A percentile compares a stretch with the other conserved stretches of the same genome.
Evolutionary conservation across 495 filamentous ascomycete genomes (phyloP).

Genomic region (Penicillium mononematosum): DNA sequence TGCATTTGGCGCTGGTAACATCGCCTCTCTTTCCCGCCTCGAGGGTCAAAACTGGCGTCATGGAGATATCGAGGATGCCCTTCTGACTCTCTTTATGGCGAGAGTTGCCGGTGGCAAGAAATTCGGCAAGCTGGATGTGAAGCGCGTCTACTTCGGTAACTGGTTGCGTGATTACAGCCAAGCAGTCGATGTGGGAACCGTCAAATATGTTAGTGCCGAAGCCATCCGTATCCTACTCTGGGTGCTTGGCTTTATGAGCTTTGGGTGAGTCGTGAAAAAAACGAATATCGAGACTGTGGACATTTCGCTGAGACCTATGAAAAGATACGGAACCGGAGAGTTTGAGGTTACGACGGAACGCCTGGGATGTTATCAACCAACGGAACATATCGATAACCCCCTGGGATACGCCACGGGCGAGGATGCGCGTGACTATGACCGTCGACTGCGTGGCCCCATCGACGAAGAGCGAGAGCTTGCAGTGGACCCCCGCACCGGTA

Average conservation of each 20-base stretch:
- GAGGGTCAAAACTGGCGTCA: slow-evolving; percentile 91
- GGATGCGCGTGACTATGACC: slow-evolving; percentile 80
- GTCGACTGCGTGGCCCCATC: slow-evolving; percentile 73
- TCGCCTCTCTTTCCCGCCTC: slow-evolving; percentile 70
- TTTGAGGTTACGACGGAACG: slow-evolving; percentile 89
- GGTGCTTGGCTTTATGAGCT: slow-evolving; percentile 61
- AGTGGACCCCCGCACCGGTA: slow-evolving; percentile 66
- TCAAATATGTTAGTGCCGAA: slow-evolving; percentile 84
- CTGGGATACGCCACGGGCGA: slow-evolving; percentile 75
- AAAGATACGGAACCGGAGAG: slow-evolving; percentile 78
- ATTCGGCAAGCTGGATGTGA: slow-evolving; percentile 83
- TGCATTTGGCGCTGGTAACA: slow-evolving; percentile 89
- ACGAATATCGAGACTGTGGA: not conserved
- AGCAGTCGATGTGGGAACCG: slow-evolving; percentile 74
- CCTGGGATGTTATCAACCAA: slow-evolving; percentile 83
- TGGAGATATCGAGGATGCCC: slow-evolving; percentile 84
- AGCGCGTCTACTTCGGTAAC: slow-evolving; percentile 85
- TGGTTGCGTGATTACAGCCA: slow-evolving; percentile 80
- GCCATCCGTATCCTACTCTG: slow-evolving; percentile 80
- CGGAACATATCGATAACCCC: slow-evolving; percentile 87
- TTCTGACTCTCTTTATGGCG: slow-evolving; percentile 74
- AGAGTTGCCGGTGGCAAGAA: slow-evolving; percentile 75
- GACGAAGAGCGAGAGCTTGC: slow-evolving; percentile 75
- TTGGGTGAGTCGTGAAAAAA: slow-evolving; percentile 31
- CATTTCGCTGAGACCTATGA: slow-evolving; percentile 44